Percentiles rank a stretch among this genome's conserved stretches.
phyloP scores from a whole-genome alignment of 176 grass and related monocot species.

The Cenchrus fungigraminus region DNA sequence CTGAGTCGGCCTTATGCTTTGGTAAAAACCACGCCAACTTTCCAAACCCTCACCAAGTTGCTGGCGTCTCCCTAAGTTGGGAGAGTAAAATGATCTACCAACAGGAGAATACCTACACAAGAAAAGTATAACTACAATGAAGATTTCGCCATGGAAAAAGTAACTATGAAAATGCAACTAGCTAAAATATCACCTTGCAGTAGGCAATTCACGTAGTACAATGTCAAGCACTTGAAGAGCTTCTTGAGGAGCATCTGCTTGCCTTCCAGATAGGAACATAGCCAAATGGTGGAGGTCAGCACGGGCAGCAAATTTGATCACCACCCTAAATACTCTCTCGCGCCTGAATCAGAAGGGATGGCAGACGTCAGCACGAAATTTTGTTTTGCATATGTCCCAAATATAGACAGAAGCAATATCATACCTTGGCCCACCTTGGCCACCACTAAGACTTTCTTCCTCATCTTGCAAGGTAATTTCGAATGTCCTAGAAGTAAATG shows the following conservation, averaged over 20 bases:
- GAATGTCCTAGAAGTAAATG: constrained; percentile 76
- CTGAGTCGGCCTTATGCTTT: constrained; percentile 92
- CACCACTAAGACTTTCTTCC: constrained; percentile 63
- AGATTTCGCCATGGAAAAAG: not conserved
- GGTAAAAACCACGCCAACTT: constrained; percentile 95
- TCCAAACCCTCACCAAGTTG: constrained; percentile 89
- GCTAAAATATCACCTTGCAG: constrained; percentile 58
- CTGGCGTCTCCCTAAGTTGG: constrained; percentile 82
- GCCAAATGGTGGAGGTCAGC: constrained; percentile 91
- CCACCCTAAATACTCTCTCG: constrained; percentile 74
- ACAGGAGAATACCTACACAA: constrained; percentile 77
- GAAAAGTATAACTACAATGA: not conserved
- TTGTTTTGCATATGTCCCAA: not conserved
- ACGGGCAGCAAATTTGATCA: constrained; percentile 94
- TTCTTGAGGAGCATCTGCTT: constrained; percentile 94
- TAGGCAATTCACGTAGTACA: constrained; percentile 90
- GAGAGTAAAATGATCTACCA: constrained; percentile 88
- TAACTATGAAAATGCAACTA: constrained; percentile 13
- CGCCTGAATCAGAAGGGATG: constrained; percentile 54
- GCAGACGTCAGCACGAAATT: constrained; percentile 29
- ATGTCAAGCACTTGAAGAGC: constrained; percentile 97
- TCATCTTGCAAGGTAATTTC: constrained; percentile 80
- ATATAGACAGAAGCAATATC: not conserved
- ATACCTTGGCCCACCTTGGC: constrained; percentile 60
- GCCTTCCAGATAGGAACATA: constrained; percentile 87